phyloP scores from a whole-genome alignment of 164 flowering plant species.

The Piper betle region DNA sequence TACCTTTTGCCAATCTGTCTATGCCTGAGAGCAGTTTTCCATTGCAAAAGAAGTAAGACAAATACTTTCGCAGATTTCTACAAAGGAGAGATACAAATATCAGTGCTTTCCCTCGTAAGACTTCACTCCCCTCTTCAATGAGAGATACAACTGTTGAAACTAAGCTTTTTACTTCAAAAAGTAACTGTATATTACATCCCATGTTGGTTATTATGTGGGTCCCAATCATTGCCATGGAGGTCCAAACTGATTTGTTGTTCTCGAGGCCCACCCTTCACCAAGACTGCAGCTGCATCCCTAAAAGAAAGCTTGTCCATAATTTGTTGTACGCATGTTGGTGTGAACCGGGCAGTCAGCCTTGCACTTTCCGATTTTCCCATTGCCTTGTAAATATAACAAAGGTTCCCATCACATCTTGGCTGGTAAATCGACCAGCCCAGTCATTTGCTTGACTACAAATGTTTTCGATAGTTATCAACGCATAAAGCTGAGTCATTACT shows the following conservation, averaged over 20 bases:
- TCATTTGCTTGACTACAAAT: slow-evolving; percentile 87
- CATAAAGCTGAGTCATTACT: slow-evolving; percentile 89
- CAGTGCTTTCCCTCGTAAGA: slow-evolving; percentile 73
- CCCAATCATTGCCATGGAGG: slow-evolving; percentile 69
- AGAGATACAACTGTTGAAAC: slow-evolving; percentile 65
- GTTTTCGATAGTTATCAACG: slow-evolving; percentile 88
- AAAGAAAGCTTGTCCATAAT: slow-evolving; percentile 65
- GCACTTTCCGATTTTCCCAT: slow-evolving; percentile 77
- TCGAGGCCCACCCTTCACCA: slow-evolving; percentile 67
- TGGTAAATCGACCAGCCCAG: slow-evolving; percentile 82
- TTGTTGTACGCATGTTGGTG: slow-evolving; percentile 53
- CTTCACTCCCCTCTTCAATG: slow-evolving; percentile 81
- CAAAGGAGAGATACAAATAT: slow-evolving; percentile 75
- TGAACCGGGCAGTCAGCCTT: slow-evolving; percentile 76
- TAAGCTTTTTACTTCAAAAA: slow-evolving; percentile 71
- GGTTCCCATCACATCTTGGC: slow-evolving; percentile 79
- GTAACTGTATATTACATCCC: slow-evolving; percentile 45
- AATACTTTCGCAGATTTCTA: slow-evolving; percentile 63
- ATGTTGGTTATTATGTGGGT: slow-evolving; percentile 57
- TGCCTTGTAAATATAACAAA: slow-evolving; percentile 76
- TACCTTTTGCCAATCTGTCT: slow-evolving; percentile 81
- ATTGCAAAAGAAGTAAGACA: slow-evolving; percentile 72
- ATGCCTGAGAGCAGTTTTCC: slow-evolving; percentile 61
- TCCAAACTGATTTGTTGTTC: slow-evolving; percentile 93
- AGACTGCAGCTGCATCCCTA: slow-evolving; percentile 54